These are phyloP conservation scores for Silybum marianum DNA, from an alignment of 129 eudicot genomes.

Conservation along the genomic window DNA sequence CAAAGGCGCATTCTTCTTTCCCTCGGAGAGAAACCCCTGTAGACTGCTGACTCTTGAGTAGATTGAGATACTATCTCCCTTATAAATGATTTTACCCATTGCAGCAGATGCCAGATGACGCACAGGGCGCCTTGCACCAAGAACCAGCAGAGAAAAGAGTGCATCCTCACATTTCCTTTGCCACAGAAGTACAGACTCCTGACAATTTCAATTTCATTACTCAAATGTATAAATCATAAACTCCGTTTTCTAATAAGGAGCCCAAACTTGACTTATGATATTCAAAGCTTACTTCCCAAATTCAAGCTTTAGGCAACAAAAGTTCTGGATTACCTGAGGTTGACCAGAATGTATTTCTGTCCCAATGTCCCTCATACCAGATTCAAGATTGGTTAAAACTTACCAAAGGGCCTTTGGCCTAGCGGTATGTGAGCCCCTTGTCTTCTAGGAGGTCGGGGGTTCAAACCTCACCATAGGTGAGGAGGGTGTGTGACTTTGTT, in stretches of 20 bases:
- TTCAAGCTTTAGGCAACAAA: conserved; percentile 2
- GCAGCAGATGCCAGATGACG: conserved; percentile 96
- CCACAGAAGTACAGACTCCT: conserved; percentile 86
- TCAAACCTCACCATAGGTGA: too few species aligned
- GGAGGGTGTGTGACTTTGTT: too few species aligned
- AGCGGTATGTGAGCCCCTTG: too few species aligned
- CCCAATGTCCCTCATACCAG: not conserved
- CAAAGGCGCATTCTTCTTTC: conserved; percentile 81
- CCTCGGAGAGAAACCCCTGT: conserved; percentile 95
- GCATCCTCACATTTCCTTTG: conserved; percentile 99
- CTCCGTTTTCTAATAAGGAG: conserved; percentile 13
- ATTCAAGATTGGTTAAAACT: not conserved
- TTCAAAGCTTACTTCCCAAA: conserved; percentile 5
- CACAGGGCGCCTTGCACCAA: conserved; percentile 97
- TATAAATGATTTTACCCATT: conserved; percentile 76
- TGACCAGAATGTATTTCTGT: conserved; percentile 10
- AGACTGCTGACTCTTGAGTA: conserved; percentile 95
- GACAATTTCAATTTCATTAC: conserved; percentile 14
- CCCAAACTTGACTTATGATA: not conserved
- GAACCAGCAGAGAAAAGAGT: conserved; percentile 79
- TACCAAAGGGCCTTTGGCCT: too few species aligned
- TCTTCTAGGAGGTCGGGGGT: too few species aligned
- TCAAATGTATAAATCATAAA: conserved; percentile 8
- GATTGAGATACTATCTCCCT: conserved; percentile 85
- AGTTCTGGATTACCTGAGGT: not conserved